Evolutionary conservation across 164 flowering plant species (phyloP).

Genomic region (Chimonanthus salicifolius): DNA sequence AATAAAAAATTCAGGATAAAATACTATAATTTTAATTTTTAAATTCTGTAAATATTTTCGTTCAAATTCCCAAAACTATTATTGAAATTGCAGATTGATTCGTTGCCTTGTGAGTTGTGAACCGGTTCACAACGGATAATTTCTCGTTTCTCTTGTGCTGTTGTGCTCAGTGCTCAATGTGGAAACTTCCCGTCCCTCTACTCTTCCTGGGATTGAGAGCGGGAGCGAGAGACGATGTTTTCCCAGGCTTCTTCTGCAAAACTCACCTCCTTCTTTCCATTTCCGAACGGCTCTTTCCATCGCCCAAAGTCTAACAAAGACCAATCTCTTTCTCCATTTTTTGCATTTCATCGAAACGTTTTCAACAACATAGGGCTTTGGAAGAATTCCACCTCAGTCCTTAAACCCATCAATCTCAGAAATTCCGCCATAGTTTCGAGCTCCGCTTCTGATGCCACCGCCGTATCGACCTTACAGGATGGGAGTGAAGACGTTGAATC

Average conservation of each 20-base stretch:
- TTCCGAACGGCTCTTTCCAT: background rate
- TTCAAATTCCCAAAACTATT: too few relatives aligned
- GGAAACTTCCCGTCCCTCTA: background rate
- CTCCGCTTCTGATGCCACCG: background rate
- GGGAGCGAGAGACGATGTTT: background rate
- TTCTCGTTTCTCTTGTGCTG: too few relatives aligned
- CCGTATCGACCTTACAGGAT: slow-evolving; percentile 4
- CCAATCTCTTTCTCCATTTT: background rate
- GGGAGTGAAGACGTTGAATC: slow-evolving; percentile 36
- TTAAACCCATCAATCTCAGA: background rate
- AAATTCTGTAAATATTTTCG: too few relatives aligned
- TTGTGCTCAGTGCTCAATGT: too few relatives aligned
- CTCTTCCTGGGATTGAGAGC: background rate
- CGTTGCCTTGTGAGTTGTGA: too few relatives aligned
- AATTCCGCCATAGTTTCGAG: background rate
- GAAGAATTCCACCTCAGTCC: background rate
- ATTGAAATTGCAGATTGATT: too few relatives aligned
- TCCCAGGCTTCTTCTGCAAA: background rate
- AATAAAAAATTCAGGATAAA: too few relatives aligned
- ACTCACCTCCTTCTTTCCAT: background rate
- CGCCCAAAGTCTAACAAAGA: background rate
- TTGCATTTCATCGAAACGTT: background rate
- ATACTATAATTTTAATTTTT: too few relatives aligned
- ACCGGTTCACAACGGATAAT: too few relatives aligned
- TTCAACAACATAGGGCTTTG: background rate